Base-by-base conservation (phyloP, 2,329 filamentous ascomycete species). In the Pezicula neosporulosa region DNA sequence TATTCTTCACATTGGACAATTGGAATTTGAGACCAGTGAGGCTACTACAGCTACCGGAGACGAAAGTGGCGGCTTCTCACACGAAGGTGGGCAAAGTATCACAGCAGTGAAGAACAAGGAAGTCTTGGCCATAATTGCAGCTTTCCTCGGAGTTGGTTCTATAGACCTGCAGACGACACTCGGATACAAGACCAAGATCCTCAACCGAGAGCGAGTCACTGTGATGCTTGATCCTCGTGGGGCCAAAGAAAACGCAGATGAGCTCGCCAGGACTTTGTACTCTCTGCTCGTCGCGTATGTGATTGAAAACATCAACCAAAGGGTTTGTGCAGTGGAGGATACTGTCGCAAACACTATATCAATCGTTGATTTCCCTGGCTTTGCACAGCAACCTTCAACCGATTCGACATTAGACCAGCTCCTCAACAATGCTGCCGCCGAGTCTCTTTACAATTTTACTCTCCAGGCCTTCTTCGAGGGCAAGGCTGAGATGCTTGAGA, bases 1-100 rank as follows among this genome's bases (percentile, higher is more conserved):
- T 61, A 97, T 99, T 59, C 78, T 99, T n/a, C 94, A 99, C 68
- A 92, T 99, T 60, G 94, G 94, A 27, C 94, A 99, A 73, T 83
- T 99, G 3, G 94, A 99, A 62, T 99, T 99, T 60, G 85, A 88
- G 66, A 91, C 83, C 0, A 86, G 87, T 2, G 86, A 89, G 60
- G 83, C 86, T 59, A 97, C 94, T 1, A 86, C 86, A 2, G 86
- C 83, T 0, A 82, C 82, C 1, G 90, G 83, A 2, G 92, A 97
- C 61, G 94, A 99, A 63, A 97, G 93, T 60, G 94, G 94, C 50
- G 93, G 93, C 18, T 97, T 94, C 71, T 96, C 94, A 0, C 91
- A 96, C 65, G 94, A 99, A 70, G 94, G 94, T 58, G 90, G 86
- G 39, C 89, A 94, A 65, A 89, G 81, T 1, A 77, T 92, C 27